Conservation (phyloP, 805 yeast genomes). For the Kluyveromyces wickerhamii region DNA sequence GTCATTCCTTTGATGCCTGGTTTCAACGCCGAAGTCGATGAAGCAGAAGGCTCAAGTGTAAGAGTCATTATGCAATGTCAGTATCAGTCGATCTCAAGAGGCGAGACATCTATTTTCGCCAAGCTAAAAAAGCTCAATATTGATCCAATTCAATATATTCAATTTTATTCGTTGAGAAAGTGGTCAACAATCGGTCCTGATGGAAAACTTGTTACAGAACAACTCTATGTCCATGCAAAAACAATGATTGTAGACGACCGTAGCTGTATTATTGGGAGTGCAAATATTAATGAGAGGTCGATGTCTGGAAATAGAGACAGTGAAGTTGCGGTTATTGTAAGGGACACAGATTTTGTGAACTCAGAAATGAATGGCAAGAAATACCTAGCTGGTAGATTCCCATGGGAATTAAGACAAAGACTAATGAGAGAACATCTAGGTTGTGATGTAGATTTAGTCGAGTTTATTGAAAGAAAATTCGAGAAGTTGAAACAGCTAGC, state of each 20-base stretch:
- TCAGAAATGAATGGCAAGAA: slow-evolving; percentile 75
- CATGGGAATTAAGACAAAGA: slow-evolving; percentile 81
- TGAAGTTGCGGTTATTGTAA: slow-evolving; percentile 81
- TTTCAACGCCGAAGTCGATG: slow-evolving; percentile 85
- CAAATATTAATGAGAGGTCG: slow-evolving; percentile 93
- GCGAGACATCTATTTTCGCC: slow-evolving; percentile 79
- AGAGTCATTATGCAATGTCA: slow-evolving; percentile 96
- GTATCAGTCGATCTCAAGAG: slow-evolving; percentile 86
- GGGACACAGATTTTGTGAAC: slow-evolving; percentile 67
- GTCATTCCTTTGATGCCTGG: slow-evolving; percentile 97
- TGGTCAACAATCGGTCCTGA: slow-evolving; percentile 90
- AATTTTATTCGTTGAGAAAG: slow-evolving; percentile 83
- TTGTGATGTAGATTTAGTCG: slow-evolving; percentile 80
- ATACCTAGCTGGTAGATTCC: slow-evolving; percentile 76
- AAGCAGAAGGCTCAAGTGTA: slow-evolving; percentile 89
- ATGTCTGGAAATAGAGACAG: slow-evolving; percentile 93
- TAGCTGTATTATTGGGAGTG: slow-evolving; percentile 91
- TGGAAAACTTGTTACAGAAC: slow-evolving; percentile 74
- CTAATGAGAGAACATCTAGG: slow-evolving; percentile 97
- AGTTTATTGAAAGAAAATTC: slow-evolving; percentile 70
- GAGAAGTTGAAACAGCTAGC: slow-evolving; percentile 34
- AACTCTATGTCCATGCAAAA: slow-evolving; percentile 89
- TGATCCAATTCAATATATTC: slow-evolving; percentile 84
- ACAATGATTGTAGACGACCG: slow-evolving; percentile 88
- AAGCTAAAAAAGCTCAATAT: slow-evolving; percentile 72